Evolutionary conservation across 306 rosid genomes (phyloP), one percentile per base, ranked within the genome.

Genomic region (Vachellia pachyceras): DNA sequence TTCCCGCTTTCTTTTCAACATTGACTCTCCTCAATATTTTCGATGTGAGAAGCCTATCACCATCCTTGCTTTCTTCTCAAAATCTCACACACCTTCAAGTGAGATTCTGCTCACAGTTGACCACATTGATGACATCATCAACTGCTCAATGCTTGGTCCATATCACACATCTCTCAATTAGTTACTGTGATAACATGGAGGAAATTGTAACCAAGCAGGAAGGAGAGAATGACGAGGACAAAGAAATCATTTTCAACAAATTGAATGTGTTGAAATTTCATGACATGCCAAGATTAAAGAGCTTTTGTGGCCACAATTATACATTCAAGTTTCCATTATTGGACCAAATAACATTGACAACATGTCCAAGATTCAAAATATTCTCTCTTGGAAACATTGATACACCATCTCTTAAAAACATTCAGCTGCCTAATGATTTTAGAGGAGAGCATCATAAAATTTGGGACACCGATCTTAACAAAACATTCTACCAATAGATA

Each of bases 81-180:
- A 58, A 58, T 75, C 40, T 75, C 5, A 41, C 39, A 22, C 2
- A 22, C 20, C 22, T 75, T 2, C 0, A 4, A 0, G 25, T 58
- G 41, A 1, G 0, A 0, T 0, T 60, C 33, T 10, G 0, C 0
- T 3, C 5, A 1, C 4, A n/a, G n/a, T 22, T 61, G 55, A 4
- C 44, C 10, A 14, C 33, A 42, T 60, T 60, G 10, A 3, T 76
- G 14, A 76, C 42, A 0, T 41, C 57, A 7, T 76, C 71, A 20
- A 42, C 10, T 2, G 29, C 57, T 6, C 18, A 1, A 60, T 25
- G 58, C 11, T 29, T 60, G 18, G 5, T 42, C 18, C 57, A 58
- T 6, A 58, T 60, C 25, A 40, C 54, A 5, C 10, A 7, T 0
- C 5, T 76, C 58, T 42, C 10, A 3, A 17, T 60, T 23, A 2